Conservation (phyloP, 208 protist species). For the Sergeia podlipaevii region DNA sequence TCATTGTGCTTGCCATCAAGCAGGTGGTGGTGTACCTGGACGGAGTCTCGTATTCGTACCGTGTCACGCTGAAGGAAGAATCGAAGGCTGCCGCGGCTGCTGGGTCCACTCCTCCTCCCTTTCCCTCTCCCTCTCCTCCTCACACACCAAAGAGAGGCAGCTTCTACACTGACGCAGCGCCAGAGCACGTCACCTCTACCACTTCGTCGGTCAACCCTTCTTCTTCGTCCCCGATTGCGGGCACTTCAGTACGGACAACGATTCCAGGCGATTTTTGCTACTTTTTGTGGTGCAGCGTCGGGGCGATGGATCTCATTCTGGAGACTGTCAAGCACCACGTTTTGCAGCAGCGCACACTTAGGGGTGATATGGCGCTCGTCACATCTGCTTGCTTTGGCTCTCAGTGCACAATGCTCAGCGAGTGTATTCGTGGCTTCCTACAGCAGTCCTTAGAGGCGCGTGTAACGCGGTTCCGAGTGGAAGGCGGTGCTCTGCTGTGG, state of each 20-base stretch:
- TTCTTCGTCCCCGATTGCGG: neutral
- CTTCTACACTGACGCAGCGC: constrained; percentile 5
- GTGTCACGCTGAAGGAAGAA: neutral
- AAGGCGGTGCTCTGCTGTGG: constrained; percentile 46
- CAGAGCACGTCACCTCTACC: neutral
- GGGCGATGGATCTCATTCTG: constrained; percentile 28
- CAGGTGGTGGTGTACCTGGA: constrained; percentile 65
- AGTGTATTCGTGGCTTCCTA: constrained; percentile 24
- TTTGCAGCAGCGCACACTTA: constrained; percentile 37
- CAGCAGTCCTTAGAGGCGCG: constrained; percentile 14
- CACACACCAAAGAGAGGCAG: too few relatives aligned
- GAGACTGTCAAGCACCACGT: constrained; percentile 32
- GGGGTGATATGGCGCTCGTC: constrained; percentile 51
- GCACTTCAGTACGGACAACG: constrained; percentile 4
- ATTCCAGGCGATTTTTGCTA: constrained; percentile 13
- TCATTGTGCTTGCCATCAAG: constrained; percentile 58
- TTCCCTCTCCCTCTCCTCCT: neutral
- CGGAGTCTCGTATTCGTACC: constrained; percentile 25
- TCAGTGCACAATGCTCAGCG: constrained; percentile 27
- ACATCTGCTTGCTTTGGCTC: constrained; percentile 24
- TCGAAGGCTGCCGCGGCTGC: neutral
- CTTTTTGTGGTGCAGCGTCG: constrained; percentile 29
- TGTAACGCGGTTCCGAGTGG: constrained; percentile 14
- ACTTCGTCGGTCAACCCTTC: neutral
- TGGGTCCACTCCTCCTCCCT: neutral